Percentiles rank a stretch among this genome's conserved stretches.
Evolutionary conservation across 768 basidiomycete species (phyloP).

Genomic region (Cubamyces sp.): DNA sequence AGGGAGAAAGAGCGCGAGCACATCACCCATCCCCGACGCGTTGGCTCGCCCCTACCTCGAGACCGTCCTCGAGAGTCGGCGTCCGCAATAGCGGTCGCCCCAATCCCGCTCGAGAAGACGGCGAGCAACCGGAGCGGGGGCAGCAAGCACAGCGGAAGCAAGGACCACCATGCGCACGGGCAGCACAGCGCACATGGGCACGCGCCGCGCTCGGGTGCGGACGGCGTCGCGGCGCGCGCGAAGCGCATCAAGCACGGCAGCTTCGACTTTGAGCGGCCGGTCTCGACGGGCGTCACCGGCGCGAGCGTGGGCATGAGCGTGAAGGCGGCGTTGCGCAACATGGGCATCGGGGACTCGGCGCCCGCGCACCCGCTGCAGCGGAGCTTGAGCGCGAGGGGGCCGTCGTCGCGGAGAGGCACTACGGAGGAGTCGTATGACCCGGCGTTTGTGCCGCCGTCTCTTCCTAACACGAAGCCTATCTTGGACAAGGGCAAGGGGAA

Average conservation of each 20-base stretch:
- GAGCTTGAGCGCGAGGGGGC: slow-evolving; percentile 28
- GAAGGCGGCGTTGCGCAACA: slow-evolving; percentile 26
- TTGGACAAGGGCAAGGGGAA: slow-evolving; percentile 21
- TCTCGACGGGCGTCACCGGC: slow-evolving; percentile 30
- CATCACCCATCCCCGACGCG: slow-evolving; percentile 31
- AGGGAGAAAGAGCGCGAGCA: slow-evolving; percentile 30
- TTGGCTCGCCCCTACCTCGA: slow-evolving; percentile 30
- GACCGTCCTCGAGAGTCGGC: slow-evolving; percentile 31
- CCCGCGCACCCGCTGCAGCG: slow-evolving; percentile 24
- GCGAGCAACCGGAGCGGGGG: slow-evolving; percentile 29
- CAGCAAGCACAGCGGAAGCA: slow-evolving; percentile 29
- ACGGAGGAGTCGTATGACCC: slow-evolving; percentile 1
- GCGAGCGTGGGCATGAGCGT: slow-evolving; percentile 21
- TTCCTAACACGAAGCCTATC: neutral
- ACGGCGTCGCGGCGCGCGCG: slow-evolving; percentile 15
- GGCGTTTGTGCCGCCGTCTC: slow-evolving; percentile 10
- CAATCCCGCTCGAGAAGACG: slow-evolving; percentile 34
- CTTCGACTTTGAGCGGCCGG: slow-evolving; percentile 78
- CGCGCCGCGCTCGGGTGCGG: slow-evolving; percentile 20
- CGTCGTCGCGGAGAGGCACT: neutral
- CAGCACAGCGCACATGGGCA: slow-evolving; percentile 13
- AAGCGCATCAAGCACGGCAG: slow-evolving; percentile 64
- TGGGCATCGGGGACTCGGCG: slow-evolving; percentile 24
- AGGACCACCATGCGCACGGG: slow-evolving; percentile 23
- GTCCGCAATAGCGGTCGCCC: slow-evolving; percentile 20